phyloP scores from a whole-genome alignment of 2,329 filamentous ascomycete species.

The Aspergillaceae sp. region DNA sequence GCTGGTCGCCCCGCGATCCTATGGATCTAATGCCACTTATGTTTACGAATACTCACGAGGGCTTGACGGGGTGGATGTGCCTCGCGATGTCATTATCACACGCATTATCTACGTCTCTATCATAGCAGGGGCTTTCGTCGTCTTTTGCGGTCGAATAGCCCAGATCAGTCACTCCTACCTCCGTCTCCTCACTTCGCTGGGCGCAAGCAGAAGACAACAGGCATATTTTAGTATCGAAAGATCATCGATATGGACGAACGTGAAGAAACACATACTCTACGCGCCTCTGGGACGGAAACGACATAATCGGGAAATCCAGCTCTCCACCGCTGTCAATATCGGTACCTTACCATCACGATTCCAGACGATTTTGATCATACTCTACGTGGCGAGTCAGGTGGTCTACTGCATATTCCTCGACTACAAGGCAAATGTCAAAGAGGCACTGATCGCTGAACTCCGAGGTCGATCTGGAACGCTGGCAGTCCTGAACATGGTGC shows the following conservation, averaged over 20 bases:
- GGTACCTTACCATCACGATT: slow-evolving; percentile 74
- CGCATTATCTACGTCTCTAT: slow-evolving; percentile 33
- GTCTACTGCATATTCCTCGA: slow-evolving; percentile 56
- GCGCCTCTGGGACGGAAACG: slow-evolving; percentile 65
- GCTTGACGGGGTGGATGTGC: slow-evolving; percentile 31
- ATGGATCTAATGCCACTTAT: slow-evolving; percentile 31
- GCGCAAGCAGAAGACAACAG: slow-evolving; percentile 31
- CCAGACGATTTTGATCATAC: slow-evolving; percentile 59
- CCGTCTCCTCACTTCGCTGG: slow-evolving; percentile 35
- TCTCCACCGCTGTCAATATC: slow-evolving; percentile 59
- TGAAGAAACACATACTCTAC: slow-evolving; percentile 42
- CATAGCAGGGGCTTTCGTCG: slow-evolving; percentile 23
- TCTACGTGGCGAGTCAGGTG: slow-evolving; percentile 65
- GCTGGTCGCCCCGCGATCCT: slow-evolving; percentile 17
- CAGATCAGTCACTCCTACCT: slow-evolving; percentile 39
- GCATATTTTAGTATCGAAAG: slow-evolving; percentile 39
- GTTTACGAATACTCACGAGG: slow-evolving; percentile 34
- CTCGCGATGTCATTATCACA: slow-evolving; percentile 31
- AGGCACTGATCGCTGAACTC: slow-evolving; percentile 65
- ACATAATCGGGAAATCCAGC: slow-evolving; percentile 66
- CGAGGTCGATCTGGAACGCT: slow-evolving; percentile 79
- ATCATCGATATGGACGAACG: slow-evolving; percentile 31
- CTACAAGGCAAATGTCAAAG: slow-evolving; percentile 34
- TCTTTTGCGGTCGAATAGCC: slow-evolving; percentile 34
- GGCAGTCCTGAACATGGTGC: slow-evolving; percentile 82